Evolutionary conservation across 2,329 filamentous ascomycete genomes (phyloP).

Genomic region (Boeremia exigua): DNA sequence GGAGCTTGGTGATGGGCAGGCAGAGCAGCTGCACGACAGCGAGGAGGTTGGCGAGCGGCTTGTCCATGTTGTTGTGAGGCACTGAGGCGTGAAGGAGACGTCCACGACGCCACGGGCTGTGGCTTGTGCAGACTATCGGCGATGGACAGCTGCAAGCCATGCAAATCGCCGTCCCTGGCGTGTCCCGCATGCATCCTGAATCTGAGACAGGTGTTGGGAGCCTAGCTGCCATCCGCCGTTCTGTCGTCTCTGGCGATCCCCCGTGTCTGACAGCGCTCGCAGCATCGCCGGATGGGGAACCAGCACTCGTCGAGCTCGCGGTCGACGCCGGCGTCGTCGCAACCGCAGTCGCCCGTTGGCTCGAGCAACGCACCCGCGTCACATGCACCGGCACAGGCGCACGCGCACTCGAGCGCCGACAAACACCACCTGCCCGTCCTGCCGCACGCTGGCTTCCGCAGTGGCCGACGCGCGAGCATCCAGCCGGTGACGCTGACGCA

Average conservation of each 20-base stretch:
- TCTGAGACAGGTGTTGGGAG: conserved; percentile 19
- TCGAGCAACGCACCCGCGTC: conserved; percentile 9
- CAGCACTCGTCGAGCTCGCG: conserved; percentile 36
- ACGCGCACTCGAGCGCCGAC: background rate
- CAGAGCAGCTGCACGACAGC: conserved; percentile 45
- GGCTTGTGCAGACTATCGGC: conserved; percentile 29
- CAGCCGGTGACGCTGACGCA: conserved; percentile 48
- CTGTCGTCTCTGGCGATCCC: background rate
- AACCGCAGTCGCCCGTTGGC: conserved; percentile 34
- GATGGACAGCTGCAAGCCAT: conserved; percentile 23
- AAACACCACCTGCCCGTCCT: conserved; percentile 22
- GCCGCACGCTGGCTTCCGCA: conserved; percentile 26
- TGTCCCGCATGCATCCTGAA: conserved; percentile 29
- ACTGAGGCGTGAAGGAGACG: conserved; percentile 1
- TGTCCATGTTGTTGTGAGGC: conserved; percentile 34
- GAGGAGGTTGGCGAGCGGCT: conserved; percentile 35
- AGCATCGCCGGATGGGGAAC: conserved; percentile 42
- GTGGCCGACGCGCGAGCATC: conserved; percentile 49
- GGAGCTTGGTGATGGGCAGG: conserved; percentile 48
- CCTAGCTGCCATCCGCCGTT: conserved; percentile 14
- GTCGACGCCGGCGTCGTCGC: conserved; percentile 27
- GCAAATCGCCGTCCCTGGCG: conserved; percentile 26
- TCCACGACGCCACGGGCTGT: conserved; percentile 17
- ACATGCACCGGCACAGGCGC: conserved; percentile 16
- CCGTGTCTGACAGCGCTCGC: background rate